Evolutionary conservation across 345 rosid genomes (phyloP).

Genomic region (Eucalyptus sp.): DNA sequence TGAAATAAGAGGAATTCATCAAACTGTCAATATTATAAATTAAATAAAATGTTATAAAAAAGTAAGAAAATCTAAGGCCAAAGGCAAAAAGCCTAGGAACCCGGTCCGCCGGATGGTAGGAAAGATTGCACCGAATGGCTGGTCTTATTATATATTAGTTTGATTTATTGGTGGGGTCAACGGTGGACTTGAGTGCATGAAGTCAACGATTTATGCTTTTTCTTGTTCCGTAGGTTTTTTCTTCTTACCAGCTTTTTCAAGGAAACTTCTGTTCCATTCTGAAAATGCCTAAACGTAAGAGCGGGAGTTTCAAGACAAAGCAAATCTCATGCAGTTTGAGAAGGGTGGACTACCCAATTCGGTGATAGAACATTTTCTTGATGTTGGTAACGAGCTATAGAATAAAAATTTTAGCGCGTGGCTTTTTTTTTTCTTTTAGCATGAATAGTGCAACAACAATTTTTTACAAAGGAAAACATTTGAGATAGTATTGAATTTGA

Average conservation of each 20-base stretch:
- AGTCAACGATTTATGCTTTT: neutral
- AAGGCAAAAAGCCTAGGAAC: neutral
- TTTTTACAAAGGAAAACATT: neutral
- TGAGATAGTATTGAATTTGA: neutral
- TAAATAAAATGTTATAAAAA: neutral
- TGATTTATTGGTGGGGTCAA: neutral
- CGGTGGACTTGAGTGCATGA: neutral
- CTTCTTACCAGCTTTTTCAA: neutral
- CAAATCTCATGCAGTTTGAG: neutral
- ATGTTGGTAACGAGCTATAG: neutral
- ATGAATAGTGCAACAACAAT: neutral
- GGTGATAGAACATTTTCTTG: neutral
- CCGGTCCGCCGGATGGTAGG: neutral
- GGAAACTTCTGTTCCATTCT: neutral
- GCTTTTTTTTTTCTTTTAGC: neutral
- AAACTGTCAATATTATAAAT: neutral
- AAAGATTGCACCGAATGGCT: neutral
- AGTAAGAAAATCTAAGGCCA: neutral
- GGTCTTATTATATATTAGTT: neutral
- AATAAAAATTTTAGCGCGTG: rapidly evolving
- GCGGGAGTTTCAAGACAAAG: neutral
- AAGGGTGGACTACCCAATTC: neutral
- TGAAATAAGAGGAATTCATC: neutral
- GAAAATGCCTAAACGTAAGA: neutral
- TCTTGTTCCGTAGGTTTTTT: neutral